Base-by-base conservation (phyloP, 2,329 filamentous ascomycete species). In the Aspergillus caelatus region DNA sequence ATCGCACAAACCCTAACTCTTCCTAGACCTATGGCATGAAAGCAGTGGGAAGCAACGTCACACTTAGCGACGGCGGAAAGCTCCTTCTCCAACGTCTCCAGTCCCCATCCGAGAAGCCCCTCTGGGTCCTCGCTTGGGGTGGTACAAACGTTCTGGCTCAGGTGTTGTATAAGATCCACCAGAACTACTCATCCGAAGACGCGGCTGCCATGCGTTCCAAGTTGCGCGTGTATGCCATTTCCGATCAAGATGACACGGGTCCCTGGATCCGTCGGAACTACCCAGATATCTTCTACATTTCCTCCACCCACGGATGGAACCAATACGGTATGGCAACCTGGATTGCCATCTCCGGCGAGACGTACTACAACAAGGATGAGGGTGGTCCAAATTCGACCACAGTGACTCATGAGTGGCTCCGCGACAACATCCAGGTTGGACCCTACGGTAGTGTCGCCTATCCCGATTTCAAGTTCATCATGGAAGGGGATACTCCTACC, bases 231-330 rank as follows among this genome's bases (percentile, higher is more conserved):
- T 86, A 86, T 70, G 76, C 85, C 39, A 86, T 88, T 60, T 86
- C 84, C 1, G 86, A 88, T 66, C 85, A 88, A 65, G 85, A 88
- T 63, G 81, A 88, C 65, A 82, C 83, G 0, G 85, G 84, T 0
- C 73, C 80, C 0, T 88, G 85, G 85, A 84, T 88, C 28, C 81
- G 85, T 9, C 74, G 77, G 56, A 80, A 78, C 6, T 88, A 82
- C 63, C 84, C 86, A 0, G 80, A 84, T n/a, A 69, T 88, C 10
- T 83, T 85, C 67, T 87, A 86, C 72, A 85, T 88, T 59, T 77
- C 76, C 10, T 84, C 83, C 0, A 72, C 87, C 1, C 86, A 88
- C 67, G 84, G 80, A 12, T 50, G 46, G 46, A 50, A 50, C 7
- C 46, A 50, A 50, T 50, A 50, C 14, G 46, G 46, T 3, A 88